phyloP scores from a whole-genome alignment of 73 alveolate genomes.

The Paramecium caudatum region DNA sequence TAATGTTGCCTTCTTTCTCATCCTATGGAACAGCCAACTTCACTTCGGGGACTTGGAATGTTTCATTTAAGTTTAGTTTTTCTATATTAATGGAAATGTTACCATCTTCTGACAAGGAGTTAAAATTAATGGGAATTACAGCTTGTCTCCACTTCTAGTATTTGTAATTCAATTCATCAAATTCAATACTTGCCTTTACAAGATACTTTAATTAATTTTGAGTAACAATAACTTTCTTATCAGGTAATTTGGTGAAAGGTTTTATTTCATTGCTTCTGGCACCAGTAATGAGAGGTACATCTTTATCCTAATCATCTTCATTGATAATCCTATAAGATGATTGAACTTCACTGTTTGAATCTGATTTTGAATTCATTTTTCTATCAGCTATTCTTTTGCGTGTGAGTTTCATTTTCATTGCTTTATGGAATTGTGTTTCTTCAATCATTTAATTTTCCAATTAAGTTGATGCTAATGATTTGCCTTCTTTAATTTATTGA shows the following conservation, averaged over 20 bases:
- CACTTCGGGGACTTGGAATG: not conserved
- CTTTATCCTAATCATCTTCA: not conserved
- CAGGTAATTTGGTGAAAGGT: not conserved
- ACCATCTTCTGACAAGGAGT: conserved; percentile 10
- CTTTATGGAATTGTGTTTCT: conserved; percentile 48
- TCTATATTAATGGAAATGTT: not conserved
- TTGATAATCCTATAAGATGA: not conserved
- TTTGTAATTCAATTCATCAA: conserved; percentile 54
- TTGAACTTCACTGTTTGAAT: not conserved
- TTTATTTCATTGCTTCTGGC: not conserved
- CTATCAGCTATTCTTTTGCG: not conserved
- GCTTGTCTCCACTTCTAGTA: conserved; percentile 27
- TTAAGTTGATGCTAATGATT: not conserved
- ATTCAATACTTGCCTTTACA: conserved; percentile 3
- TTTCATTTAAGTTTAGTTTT: not conserved
- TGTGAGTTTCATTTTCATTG: conserved; percentile 14
- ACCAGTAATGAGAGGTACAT: not conserved
- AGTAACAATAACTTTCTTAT: not conserved
- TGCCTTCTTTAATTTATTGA: not conserved
- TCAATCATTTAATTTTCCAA: not conserved
- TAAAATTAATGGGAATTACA: not conserved
- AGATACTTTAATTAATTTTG: conserved; percentile 27
- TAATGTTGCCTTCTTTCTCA: conserved; percentile 47
- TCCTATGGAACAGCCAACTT: conserved; percentile 42
- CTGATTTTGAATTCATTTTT: conserved; percentile 7